phyloP scores from a whole-genome alignment of 192 early-diverging fungal species.

The Coemansia sp. region DNA sequence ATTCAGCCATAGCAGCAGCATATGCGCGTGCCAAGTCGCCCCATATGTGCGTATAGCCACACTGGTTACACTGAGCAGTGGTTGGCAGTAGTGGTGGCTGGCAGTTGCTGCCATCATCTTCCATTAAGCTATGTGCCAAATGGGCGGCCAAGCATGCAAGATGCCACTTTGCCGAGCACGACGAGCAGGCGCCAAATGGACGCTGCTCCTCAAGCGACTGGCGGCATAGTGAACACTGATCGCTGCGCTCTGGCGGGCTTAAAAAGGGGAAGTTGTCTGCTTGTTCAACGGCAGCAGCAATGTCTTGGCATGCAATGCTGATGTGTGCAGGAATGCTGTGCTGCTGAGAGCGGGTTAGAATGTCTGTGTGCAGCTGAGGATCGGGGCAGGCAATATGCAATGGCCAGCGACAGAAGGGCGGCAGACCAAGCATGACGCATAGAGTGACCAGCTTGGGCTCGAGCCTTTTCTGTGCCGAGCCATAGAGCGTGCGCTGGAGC shows the following conservation, averaged over 20 bases:
- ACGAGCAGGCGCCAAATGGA: constrained; percentile 33
- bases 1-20: background rate
- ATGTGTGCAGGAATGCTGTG: constrained; percentile 22
- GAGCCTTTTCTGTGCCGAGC: constrained; percentile 32
- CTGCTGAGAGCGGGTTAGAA: constrained; percentile 9
- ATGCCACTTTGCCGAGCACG: constrained; percentile 36
- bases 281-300: constrained; percentile 19
- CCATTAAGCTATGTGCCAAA: background rate
- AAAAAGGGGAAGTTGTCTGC: constrained; percentile 16
- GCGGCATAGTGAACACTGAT: constrained; percentile 28
- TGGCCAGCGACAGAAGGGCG: constrained; percentile 46
- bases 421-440: constrained; percentile 27
- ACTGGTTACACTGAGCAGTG: constrained; percentile 19
- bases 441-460: constrained; percentile 41
- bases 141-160: constrained; percentile 28
- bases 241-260: constrained; percentile 32
- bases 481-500: constrained; percentile 30
- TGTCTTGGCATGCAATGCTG: constrained; percentile 11
- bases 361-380: constrained; percentile 12
- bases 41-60: constrained; percentile 21
- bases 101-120: background rate
- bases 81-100: constrained; percentile 23
- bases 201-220: constrained; percentile 13
- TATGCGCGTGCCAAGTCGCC: constrained; percentile 35
- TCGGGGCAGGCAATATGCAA: constrained; percentile 27